phyloP scores from a whole-genome alignment of 1,284 basidiomycete genomes.

The Boletus sp. region DNA sequence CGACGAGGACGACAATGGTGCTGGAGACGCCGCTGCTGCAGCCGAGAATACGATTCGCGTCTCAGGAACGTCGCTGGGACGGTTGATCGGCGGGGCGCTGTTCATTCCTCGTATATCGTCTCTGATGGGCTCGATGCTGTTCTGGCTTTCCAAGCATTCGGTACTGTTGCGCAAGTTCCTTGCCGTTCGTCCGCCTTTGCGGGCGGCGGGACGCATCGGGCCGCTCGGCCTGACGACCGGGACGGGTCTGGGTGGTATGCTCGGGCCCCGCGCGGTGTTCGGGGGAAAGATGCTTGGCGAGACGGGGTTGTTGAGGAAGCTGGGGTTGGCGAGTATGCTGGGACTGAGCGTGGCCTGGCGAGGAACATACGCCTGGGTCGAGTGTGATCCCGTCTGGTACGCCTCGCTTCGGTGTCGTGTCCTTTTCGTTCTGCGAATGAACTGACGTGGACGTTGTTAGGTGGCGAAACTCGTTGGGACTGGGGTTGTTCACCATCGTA shows the following conservation, averaged over 20 bases:
- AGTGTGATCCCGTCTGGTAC: conserved; percentile 70
- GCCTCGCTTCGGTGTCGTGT: conserved; percentile 9
- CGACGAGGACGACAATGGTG: conserved; percentile 12
- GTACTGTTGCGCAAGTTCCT: conserved; percentile 49
- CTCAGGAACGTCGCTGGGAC: conserved; percentile 56
- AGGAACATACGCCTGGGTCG: conserved; percentile 56
- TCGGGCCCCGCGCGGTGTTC: conserved; percentile 18
- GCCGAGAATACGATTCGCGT: conserved; percentile 56
- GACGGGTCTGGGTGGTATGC: neutral
- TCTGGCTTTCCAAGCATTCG: conserved; percentile 49
- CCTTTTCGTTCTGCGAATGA: neutral
- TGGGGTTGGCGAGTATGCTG: conserved; percentile 36
- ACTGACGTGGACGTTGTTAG: conserved; percentile 31
- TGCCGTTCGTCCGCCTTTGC: conserved; percentile 44
- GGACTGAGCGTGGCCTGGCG: conserved; percentile 48
- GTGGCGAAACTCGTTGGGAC: conserved; percentile 71
- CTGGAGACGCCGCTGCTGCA: conserved; percentile 31
- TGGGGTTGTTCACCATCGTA: conserved; percentile 65
- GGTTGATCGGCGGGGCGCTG: conserved; percentile 61
- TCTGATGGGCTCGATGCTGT: conserved; percentile 57
- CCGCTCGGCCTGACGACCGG: conserved; percentile 17
- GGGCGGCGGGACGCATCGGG: conserved; percentile 10
- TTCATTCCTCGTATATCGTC: conserved; percentile 61
- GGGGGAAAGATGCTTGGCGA: conserved; percentile 19
- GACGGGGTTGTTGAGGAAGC: conserved; percentile 24